Evolutionary conservation across 176 grass and related monocot genomes (phyloP).

Genomic region (Carex myosuroides): DNA sequence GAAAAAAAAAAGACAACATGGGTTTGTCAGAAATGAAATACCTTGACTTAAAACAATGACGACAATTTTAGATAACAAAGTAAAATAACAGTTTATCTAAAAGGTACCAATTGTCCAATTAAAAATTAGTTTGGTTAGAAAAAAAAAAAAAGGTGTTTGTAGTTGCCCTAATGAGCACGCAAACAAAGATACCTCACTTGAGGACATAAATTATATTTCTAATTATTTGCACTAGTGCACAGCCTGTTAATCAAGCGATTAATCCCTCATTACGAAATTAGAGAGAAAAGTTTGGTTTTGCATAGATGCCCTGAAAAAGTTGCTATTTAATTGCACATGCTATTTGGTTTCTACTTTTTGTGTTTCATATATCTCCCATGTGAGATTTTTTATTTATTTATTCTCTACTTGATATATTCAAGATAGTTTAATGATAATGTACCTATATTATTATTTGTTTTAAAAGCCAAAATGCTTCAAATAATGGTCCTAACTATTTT

Average conservation of each 20-base stretch:
- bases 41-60: not conserved
- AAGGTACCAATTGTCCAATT: not conserved
- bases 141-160: not conserved
- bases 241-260: not conserved
- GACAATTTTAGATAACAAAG: not conserved
- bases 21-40: constrained; percentile 3
- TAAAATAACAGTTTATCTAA: not conserved
- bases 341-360: not conserved
- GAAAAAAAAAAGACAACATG: not conserved
- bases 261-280: not conserved
- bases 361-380: not conserved
- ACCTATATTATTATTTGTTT: not conserved
- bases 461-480: not conserved
- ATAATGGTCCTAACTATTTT: too few species aligned
- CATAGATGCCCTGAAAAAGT: not conserved
- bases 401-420: not conserved
- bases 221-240: not conserved
- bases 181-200: constrained; percentile 3
- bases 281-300: not conserved
- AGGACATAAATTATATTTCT: not conserved
- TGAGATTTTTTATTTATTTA: too few species aligned
- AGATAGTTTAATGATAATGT: not conserved
- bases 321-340: not conserved
- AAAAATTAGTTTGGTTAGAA: not conserved
- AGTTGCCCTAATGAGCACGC: constrained; percentile 13